phyloP scores from a whole-genome alignment of 78 protist genomes.

The Polysphondylium violaceum region DNA sequence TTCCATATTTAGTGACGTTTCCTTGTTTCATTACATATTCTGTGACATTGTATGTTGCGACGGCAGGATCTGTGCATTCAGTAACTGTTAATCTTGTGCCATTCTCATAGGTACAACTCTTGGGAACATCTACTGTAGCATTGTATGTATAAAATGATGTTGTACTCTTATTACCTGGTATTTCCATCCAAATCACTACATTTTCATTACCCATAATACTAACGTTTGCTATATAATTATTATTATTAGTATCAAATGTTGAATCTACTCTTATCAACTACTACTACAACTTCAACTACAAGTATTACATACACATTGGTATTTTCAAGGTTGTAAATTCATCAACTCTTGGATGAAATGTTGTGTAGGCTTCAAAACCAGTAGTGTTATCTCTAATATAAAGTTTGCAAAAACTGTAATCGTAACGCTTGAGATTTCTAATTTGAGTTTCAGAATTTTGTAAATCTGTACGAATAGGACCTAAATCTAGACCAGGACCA shows the following conservation, averaged over 20 bases:
- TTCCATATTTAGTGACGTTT: neutral
- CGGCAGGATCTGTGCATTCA: neutral
- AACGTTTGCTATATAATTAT: neutral
- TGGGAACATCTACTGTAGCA: neutral
- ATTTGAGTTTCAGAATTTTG: too few relatives aligned
- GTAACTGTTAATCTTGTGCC: neutral
- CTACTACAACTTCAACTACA: too few relatives aligned
- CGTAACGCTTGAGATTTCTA: too few relatives aligned
- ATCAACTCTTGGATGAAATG: constrained; percentile 57
- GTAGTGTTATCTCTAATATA: neutral
- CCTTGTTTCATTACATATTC: neutral
- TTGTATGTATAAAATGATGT: neutral
- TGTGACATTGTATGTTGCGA: neutral
- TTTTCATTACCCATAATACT: neutral
- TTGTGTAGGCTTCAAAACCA: neutral
- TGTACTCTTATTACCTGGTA: neutral
- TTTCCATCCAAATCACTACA: constrained; percentile 32
- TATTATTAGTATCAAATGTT: too few relatives aligned
- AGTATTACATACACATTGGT: constrained; percentile 2
- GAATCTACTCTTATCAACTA: too few relatives aligned
- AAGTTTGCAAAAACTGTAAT: constrained; percentile 40
- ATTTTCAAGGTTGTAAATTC: constrained; percentile 39
- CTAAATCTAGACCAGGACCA: too few relatives aligned
- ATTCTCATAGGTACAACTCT: neutral
- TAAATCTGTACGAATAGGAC: too few relatives aligned